Percentiles rank a stretch among this genome's conserved stretches.
These are phyloP conservation scores for Magnolia changhungtana DNA, from an alignment of 164 flowering plant genomes.

Conservation along the genomic window DNA sequence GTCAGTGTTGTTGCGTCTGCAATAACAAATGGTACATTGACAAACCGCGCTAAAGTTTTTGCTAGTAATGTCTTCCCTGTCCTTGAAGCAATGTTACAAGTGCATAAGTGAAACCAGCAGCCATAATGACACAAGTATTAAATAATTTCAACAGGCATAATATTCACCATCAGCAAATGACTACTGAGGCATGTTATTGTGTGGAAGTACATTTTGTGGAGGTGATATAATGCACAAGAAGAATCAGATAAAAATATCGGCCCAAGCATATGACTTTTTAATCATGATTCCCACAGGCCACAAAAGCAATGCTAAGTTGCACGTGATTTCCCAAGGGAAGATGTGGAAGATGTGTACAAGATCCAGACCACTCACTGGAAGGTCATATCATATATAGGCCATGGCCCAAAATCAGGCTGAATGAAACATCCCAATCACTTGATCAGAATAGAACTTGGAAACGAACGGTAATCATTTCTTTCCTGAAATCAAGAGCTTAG, in stretches of 20 bases:
- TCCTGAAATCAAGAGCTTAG: no score
- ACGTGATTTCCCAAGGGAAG: neutral
- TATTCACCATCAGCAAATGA: neutral
- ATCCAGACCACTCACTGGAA: neutral
- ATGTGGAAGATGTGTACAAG: neutral
- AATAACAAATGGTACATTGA: conserved; percentile 93
- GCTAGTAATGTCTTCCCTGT: conserved; percentile 99
- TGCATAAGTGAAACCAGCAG: conserved; percentile 20
- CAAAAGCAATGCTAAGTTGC: neutral
- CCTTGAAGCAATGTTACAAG: conserved; percentile 50
- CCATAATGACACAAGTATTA: neutral
- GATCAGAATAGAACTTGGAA: no score
- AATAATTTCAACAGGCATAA: neutral
- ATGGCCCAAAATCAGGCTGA: neutral
- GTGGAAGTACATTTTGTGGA: neutral
- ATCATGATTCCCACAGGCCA: neutral
- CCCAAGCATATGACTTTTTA: neutral
- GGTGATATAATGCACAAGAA: neutral
- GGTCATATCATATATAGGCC: neutral
- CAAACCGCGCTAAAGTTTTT: conserved; percentile 88
- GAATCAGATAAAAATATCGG: neutral
- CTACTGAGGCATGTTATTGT: neutral
- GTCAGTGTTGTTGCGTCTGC: conserved; percentile 98
- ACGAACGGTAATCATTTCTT: no score
- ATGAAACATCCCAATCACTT: neutral